Conservation (phyloP, 164 flowering plant species). For the Berberis thunbergii region DNA sequence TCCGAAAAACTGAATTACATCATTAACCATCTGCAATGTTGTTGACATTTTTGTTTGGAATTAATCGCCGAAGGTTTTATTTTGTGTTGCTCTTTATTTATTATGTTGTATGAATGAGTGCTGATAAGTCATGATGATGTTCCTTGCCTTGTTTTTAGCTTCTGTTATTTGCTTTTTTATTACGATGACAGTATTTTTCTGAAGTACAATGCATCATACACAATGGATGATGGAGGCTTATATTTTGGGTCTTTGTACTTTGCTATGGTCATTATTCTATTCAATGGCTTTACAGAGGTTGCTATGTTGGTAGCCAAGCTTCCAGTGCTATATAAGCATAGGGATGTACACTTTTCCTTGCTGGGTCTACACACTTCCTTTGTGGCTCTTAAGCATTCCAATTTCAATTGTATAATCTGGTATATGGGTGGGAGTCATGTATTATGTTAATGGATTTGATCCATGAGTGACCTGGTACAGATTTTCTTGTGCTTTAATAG, state of each 20-base stretch:
- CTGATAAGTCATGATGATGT: not conserved
- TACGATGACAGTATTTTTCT: constrained; percentile 90
- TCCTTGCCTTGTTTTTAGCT: constrained; percentile 48
- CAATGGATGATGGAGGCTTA: constrained; percentile 74
- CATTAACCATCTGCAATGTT: not conserved
- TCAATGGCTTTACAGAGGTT: constrained; percentile 95
- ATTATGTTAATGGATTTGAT: constrained; percentile 90
- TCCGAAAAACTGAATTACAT: not conserved
- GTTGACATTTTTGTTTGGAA: not conserved
- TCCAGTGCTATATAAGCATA: constrained; percentile 88
- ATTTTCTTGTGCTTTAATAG: not conserved
- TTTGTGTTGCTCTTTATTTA: not conserved
- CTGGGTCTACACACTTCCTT: constrained; percentile 92
- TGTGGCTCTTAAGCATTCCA: constrained; percentile 88
- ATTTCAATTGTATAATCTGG: constrained; percentile 81
- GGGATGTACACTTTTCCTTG: constrained; percentile 93
- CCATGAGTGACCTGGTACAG: constrained; percentile 66
- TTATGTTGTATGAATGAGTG: too few species aligned
- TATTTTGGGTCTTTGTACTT: constrained; percentile 87
- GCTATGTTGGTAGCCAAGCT: constrained; percentile 89
- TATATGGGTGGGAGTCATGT: constrained; percentile 85
- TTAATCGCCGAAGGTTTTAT: not conserved
- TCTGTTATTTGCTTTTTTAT: constrained; percentile 65
- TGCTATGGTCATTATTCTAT: constrained; percentile 74
- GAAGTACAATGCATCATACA: constrained; percentile 68